Base-by-base conservation (phyloP, 768 basidiomycete genomes). In the Lactarius vividus region DNA sequence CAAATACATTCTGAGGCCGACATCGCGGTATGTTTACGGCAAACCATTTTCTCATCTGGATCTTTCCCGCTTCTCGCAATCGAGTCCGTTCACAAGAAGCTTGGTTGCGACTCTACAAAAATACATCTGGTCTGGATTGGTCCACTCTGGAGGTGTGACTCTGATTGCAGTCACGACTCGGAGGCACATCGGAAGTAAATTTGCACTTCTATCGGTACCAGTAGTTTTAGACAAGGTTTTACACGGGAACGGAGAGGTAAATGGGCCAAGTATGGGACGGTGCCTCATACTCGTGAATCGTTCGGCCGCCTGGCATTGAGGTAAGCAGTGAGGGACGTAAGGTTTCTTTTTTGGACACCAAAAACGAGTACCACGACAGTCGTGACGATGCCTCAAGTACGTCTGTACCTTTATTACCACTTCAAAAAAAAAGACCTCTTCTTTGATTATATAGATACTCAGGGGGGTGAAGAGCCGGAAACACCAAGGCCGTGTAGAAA, bases 271-370 rank as follows among this genome's bases (percentile, higher is more conserved):
- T 29, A 28, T 11, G 53, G 18, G 23, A 20, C 29, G 42, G 58
- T 54, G 58, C 63, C 63, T 59, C 31, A 42, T 37, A 26, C 57
- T 53, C 62, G 13, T 58, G 9, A n/a, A 58, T 57, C 33, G 35
- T 31, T 29, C 44, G 35, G 40, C 20, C 11, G 49, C 49, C 26
- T 15, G 49, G 49, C 23, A 52, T 52, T 15, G 46, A 11, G 44
- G 15, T 39, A 5, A 39, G 15, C 39, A 15, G 44, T 23, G 5
- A 46, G 3, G 46, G 49, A 7, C 16, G 16, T 49, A 26, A 49
- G 42, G 42, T 44, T 44, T 44, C 49, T 52, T 5, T 13, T 13
- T 5, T 52, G 49, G 23, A 26, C 49, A 52, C 23, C 11, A 16
- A 6, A 23, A 52, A 13, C 2, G 49, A 49, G 23, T n/a, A 44